Percentiles rank a stretch among this genome's conserved stretches.
phyloP scores from a whole-genome alignment of 495 filamentous ascomycete genomes.

The Penicillium diatomitis region DNA sequence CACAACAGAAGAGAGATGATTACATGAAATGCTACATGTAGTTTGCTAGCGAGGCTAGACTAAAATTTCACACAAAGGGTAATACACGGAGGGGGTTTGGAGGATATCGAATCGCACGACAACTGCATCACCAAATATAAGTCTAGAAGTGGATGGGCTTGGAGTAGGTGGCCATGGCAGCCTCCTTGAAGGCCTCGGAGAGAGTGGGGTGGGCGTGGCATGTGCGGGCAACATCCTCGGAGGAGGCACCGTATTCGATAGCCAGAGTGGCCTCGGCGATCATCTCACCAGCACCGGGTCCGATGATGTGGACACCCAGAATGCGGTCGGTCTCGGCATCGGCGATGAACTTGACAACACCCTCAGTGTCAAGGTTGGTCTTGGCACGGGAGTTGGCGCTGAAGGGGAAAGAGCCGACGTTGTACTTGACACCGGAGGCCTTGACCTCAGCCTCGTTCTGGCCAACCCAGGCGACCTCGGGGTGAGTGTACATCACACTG shows the following conservation, averaged over 20 bases:
- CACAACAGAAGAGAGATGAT: conserved; percentile 20
- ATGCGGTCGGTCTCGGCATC: conserved; percentile 96
- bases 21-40: conserved; percentile 40
- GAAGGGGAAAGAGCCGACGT: conserved; percentile 90
- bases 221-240: conserved; percentile 90
- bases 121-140: conserved; percentile 2
- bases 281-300: conserved; percentile 96
- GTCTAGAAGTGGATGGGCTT: conserved; percentile 93
- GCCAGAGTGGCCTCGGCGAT: conserved; percentile 95
- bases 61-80: conserved; percentile 22
- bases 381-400: conserved; percentile 95
- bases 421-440: conserved; percentile 80
- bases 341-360: conserved; percentile 92
- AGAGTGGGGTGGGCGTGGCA: conserved; percentile 96
- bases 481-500: conserved; percentile 98
- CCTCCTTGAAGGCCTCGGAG: conserved; percentile 98
- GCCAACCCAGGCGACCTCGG: conserved; percentile 97
- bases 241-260: conserved; percentile 90
- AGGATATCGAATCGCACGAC: conserved; percentile 17
- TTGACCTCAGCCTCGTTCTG: conserved; percentile 97
- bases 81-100: conserved; percentile 23
- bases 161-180: conserved; percentile 93
- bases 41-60: conserved; percentile 35
- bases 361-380: conserved; percentile 96
- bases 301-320: conserved; percentile 92